A percentile compares a stretch with the other conserved stretches of the same genome.
Conservation (phyloP, 345 rosid species). For the Psidium friedrichsthalianum region DNA sequence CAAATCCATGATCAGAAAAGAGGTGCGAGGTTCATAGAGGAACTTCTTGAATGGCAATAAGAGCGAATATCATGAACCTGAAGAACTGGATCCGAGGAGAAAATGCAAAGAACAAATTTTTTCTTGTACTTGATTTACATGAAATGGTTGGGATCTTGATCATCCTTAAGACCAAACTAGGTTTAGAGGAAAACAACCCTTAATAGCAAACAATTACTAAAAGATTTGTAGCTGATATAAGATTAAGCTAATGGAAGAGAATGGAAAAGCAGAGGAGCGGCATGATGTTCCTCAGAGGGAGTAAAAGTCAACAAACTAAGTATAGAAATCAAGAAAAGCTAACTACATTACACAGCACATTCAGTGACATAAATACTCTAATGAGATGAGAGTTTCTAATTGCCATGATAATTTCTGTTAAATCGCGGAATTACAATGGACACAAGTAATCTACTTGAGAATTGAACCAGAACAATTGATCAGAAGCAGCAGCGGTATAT, state of each 20-base stretch:
- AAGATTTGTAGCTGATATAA: background rate
- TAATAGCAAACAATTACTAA: background rate
- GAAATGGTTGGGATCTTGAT: background rate
- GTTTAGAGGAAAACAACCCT: background rate
- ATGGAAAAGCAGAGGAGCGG: background rate
- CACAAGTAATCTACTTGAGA: background rate
- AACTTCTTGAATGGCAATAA: background rate
- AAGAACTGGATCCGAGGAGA: background rate
- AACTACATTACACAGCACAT: background rate
- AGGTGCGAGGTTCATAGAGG: background rate
- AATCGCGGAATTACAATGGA: background rate
- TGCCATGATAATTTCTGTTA: background rate
- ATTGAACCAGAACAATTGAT: background rate
- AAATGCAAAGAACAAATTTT: background rate
- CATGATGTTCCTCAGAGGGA: background rate
- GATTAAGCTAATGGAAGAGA: background rate
- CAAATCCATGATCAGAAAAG: background rate
- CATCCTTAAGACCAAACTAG: background rate
- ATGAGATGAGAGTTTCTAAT: background rate
- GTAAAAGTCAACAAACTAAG: background rate
- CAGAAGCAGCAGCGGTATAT: background rate
- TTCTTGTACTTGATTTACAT: background rate
- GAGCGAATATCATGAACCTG: background rate
- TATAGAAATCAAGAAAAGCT: background rate
- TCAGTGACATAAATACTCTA: background rate